Percentiles rank a stretch among this genome's conserved stretches.
phyloP scores from a whole-genome alignment of 169 alveolate genomes.

The Cryptosporidium viatorum region DNA sequence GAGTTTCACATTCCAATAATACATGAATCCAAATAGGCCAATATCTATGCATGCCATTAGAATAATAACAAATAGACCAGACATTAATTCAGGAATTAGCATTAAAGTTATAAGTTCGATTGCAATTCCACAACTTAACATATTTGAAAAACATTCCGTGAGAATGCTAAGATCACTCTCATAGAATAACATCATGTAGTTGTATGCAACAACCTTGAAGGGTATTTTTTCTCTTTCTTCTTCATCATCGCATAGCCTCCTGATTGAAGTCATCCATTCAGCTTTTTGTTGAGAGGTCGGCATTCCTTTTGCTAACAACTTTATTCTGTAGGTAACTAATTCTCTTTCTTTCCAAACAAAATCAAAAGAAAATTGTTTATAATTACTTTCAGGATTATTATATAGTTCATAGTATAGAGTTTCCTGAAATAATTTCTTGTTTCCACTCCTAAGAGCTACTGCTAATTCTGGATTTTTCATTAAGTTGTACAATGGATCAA shows the following conservation, averaged over 20 bases:
- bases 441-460: constrained; percentile 77
- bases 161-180: constrained; percentile 81
- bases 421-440: constrained; percentile 77
- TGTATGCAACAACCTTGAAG: constrained; percentile 77
- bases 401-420: constrained; percentile 78
- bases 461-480: constrained; percentile 80
- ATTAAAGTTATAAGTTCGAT: constrained; percentile 80
- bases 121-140: constrained; percentile 81
- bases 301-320: constrained; percentile 78
- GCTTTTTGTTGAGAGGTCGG: constrained; percentile 81
- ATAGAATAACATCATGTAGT: constrained; percentile 82
- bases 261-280: constrained; percentile 78
- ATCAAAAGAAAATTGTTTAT: constrained; percentile 79
- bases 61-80: constrained; percentile 80
- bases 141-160: constrained; percentile 78
- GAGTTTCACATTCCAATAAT: constrained; percentile 80
- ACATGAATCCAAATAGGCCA: constrained; percentile 83
- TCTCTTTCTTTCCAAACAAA: constrained; percentile 82
- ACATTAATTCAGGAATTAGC: constrained; percentile 79
- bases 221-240: constrained; percentile 65
- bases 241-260: constrained; percentile 42
- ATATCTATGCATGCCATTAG: constrained; percentile 81
- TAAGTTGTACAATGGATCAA: constrained; percentile 79
- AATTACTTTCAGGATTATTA: constrained; percentile 77
- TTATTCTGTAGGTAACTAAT: constrained; percentile 79